phyloP scores from a whole-genome alignment of 2,329 filamentous ascomycete species.

The Colletotrichum salicis region DNA sequence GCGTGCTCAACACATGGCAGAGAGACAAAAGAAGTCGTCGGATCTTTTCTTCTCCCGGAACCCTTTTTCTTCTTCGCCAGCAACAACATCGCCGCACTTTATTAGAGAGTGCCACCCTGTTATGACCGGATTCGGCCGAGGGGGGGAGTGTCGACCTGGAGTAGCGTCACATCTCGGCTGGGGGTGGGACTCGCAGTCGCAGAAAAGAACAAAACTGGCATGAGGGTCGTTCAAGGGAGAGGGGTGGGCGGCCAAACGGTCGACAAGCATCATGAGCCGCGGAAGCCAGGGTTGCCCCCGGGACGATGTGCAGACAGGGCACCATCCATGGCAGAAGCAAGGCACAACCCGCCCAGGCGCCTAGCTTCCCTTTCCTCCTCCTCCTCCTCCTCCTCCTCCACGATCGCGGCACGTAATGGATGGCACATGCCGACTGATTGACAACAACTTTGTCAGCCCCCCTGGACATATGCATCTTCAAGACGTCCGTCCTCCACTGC shows the following conservation, averaged over 20 bases:
- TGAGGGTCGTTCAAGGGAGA: not conserved
- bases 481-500: constrained; percentile 12
- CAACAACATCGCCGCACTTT: not conserved
- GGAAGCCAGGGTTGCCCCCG: constrained; percentile 14
- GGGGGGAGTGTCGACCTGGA: not conserved
- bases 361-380: not conserved
- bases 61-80: constrained; percentile 22
- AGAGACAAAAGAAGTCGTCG: constrained; percentile 8
- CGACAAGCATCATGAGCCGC: constrained; percentile 12
- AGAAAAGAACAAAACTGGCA: not conserved
- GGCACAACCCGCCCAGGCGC: constrained; percentile 2
- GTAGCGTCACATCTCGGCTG: constrained; percentile 12
- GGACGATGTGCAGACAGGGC: not conserved
- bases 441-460: constrained; percentile 19
- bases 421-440: constrained; percentile 9
- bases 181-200: not conserved
- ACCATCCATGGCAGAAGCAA: not conserved
- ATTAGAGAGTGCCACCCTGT: not conserved
- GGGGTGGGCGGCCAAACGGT: not conserved
- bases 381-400: not conserved
- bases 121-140: constrained; percentile 10
- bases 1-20: constrained; percentile 21
- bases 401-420: not conserved
- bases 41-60: not conserved
- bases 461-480: not conserved